Evolutionary conservation across 805 yeast genomes (phyloP).

Genomic region (Kodamaea neixiangensis): DNA sequence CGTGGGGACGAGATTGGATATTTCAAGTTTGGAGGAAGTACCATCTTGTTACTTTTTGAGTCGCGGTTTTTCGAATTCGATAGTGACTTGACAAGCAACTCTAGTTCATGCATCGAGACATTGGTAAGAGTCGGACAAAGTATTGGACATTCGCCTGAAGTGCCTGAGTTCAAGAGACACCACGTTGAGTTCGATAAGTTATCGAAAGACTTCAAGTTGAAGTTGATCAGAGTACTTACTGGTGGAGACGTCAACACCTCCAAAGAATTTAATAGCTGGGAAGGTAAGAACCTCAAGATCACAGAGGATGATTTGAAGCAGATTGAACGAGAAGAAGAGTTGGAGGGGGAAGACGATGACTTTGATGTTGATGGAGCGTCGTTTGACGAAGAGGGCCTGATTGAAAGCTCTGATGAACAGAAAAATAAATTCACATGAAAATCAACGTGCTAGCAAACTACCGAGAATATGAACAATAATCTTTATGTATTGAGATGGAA

Average conservation of each 20-base stretch:
- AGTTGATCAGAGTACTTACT: constrained; percentile 57
- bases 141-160: constrained; percentile 68
- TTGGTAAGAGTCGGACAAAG: constrained; percentile 89
- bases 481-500: not conserved
- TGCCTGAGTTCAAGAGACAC: constrained; percentile 50
- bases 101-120: constrained; percentile 73
- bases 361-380: constrained; percentile 16
- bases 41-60: constrained; percentile 69
- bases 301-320: constrained; percentile 13
- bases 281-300: constrained; percentile 30
- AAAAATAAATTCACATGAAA: constrained; percentile 2
- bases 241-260: constrained; percentile 49
- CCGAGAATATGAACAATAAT: not conserved
- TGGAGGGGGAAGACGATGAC: constrained; percentile 13
- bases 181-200: constrained; percentile 48
- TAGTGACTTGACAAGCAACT: constrained; percentile 69
- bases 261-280: constrained; percentile 40
- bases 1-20: constrained; percentile 89
- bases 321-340: not conserved
- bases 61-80: constrained; percentile 58
- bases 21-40: constrained; percentile 95
- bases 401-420: constrained; percentile 1
- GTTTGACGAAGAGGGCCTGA: constrained; percentile 21
- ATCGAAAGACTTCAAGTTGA: constrained; percentile 47
- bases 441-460: not conserved